These are phyloP conservation scores for Ustilago shanxiensis DNA, from an alignment of 1,284 basidiomycete species.

Conservation along the genomic window DNA sequence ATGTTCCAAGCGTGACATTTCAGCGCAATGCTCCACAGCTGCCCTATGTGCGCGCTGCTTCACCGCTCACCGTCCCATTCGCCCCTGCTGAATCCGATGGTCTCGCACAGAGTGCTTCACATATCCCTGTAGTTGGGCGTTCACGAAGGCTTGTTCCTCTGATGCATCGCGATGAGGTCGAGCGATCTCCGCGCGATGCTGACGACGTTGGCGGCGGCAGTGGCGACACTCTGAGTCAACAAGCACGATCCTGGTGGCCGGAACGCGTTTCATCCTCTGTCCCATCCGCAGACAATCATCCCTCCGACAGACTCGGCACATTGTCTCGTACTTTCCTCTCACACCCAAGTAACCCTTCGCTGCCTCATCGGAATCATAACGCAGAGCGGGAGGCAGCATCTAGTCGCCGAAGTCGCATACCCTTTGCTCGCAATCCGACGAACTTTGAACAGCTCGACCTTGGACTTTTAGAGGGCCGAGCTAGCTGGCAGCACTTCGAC, in stretches of 20 bases:
- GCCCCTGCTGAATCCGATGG: conserved; percentile 9
- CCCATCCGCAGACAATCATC: background rate
- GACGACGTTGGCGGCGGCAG: background rate
- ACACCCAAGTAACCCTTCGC: background rate
- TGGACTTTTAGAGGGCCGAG: too few species aligned
- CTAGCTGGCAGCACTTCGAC: too few species aligned
- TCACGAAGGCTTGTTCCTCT: conserved; percentile 3
- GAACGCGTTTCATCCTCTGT: too few species aligned
- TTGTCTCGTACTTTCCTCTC: background rate
- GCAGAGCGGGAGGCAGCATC: background rate
- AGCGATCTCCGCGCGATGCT: background rate
- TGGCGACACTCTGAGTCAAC: too few species aligned
- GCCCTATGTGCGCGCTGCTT: conserved; percentile 36
- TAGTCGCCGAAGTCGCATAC: too few species aligned
- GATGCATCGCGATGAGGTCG: background rate
- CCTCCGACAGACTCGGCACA: background rate
- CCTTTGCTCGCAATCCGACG: too few species aligned
- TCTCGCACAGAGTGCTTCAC: background rate
- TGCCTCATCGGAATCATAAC: background rate
- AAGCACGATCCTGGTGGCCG: too few species aligned
- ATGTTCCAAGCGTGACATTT: background rate
- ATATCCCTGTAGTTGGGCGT: background rate
- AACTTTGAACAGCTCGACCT: too few species aligned
- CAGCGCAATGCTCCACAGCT: conserved; percentile 29
- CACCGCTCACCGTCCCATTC: conserved; percentile 33